Percentiles rank a stretch among this genome's conserved stretches.
phyloP scores from a whole-genome alignment of 2,329 filamentous ascomycete species.

The Paraphoma chrysanthemicola region DNA sequence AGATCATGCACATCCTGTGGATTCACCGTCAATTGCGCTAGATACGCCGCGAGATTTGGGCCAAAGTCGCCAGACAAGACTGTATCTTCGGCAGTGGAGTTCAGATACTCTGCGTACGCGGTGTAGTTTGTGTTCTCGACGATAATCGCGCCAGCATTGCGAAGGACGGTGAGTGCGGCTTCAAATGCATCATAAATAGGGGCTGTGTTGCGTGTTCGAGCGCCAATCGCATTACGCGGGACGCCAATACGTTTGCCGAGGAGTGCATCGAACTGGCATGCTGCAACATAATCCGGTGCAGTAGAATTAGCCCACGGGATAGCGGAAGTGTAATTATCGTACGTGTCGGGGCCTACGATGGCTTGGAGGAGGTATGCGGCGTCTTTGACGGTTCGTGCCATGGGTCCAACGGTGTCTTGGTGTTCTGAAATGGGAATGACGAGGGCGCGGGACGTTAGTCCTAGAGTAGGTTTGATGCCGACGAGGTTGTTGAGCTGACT shows the following conservation, averaged over 20 bases:
- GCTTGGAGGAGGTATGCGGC: constrained; percentile 64
- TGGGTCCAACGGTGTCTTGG: constrained; percentile 64
- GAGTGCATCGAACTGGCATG: constrained; percentile 62
- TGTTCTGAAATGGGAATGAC: constrained; percentile 70
- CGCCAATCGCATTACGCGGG: constrained; percentile 64
- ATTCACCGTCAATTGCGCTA: constrained; percentile 64
- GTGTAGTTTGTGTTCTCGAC: constrained; percentile 67
- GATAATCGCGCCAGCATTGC: constrained; percentile 65
- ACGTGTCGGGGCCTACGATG: constrained; percentile 62
- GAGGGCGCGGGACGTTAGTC: constrained; percentile 66
- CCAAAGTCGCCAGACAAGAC: constrained; percentile 68
- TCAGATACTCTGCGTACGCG: constrained; percentile 54
- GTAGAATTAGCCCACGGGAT: constrained; percentile 58
- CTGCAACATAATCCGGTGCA: constrained; percentile 67
- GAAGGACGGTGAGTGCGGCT: constrained; percentile 59
- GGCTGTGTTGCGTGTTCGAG: constrained; percentile 37
- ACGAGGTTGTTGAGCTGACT: constrained; percentile 65
- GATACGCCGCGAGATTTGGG: constrained; percentile 63
- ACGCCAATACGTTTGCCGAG: constrained; percentile 69
- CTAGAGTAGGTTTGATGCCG: constrained; percentile 68
- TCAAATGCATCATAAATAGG: constrained; percentile 63
- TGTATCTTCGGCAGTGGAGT: constrained; percentile 49
- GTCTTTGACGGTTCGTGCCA: constrained; percentile 65
- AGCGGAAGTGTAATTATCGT: constrained; percentile 65
- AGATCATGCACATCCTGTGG: constrained; percentile 63